These are phyloP conservation scores for Botrytis deweyae DNA, from an alignment of 2,329 filamentous ascomycete genomes.

Conservation along the genomic window DNA sequence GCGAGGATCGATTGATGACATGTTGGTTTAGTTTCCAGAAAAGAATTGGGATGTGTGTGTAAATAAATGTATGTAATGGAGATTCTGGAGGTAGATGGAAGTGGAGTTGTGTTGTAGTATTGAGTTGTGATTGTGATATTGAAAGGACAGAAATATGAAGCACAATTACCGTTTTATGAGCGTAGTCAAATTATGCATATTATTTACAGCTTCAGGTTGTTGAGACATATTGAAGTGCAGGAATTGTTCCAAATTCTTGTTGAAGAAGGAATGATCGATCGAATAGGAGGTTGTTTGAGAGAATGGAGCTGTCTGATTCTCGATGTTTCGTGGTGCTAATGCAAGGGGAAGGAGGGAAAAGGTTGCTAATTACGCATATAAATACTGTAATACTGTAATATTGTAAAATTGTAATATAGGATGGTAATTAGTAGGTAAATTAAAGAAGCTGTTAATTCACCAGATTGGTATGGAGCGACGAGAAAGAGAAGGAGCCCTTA, in stretches of 20 bases:
- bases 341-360: conserved; percentile 5
- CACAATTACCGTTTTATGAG: conserved; percentile 88
- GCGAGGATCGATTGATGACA: conserved; percentile 33
- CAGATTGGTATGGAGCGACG: neutral
- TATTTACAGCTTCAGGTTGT: conserved; percentile 55
- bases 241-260: conserved; percentile 14
- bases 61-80: neutral
- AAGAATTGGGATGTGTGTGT: neutral
- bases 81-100: neutral
- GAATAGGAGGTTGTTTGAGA: neutral
- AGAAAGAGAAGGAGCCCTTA: neutral
- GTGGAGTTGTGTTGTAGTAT: neutral
- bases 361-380: neutral
- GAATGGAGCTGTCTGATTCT: neutral
- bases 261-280: conserved; percentile 6
- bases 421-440: neutral
- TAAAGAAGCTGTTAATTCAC: neutral
- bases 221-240: conserved; percentile 49
- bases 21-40: conserved; percentile 24
- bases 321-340: conserved; percentile 2
- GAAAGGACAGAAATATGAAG: conserved; percentile 22
- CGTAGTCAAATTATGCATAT: conserved; percentile 96
- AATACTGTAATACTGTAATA: neutral
- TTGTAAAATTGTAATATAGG: neutral
- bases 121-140: neutral